Conservation (phyloP, 116 monocot species). For the Trichopus zeylanicus region DNA sequence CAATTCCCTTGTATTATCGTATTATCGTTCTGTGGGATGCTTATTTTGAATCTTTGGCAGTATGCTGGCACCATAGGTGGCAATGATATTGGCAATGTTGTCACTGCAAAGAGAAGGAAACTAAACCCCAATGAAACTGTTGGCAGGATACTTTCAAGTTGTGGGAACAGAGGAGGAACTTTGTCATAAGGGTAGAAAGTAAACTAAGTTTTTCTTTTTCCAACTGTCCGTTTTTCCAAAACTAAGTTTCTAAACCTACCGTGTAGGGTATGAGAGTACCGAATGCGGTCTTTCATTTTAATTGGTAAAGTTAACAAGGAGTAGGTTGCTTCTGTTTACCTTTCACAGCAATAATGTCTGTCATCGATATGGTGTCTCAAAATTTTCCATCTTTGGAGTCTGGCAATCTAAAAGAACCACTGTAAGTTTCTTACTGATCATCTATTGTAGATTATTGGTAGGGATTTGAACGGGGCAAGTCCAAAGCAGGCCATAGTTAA, state of each 20-base stretch:
- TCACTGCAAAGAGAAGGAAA: slow-evolving; percentile 64
- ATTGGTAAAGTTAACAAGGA: slow-evolving; percentile 70
- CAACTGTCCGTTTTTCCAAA: no score
- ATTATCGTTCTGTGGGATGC: no score
- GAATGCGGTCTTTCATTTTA: slow-evolving; percentile 28
- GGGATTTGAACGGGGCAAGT: no score
- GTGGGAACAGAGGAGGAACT: slow-evolving; percentile 10
- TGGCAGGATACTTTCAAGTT: slow-evolving; percentile 11
- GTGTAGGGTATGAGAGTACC: slow-evolving; percentile 18
- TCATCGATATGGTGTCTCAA: slow-evolving; percentile 32
- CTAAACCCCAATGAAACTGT: slow-evolving; percentile 19
- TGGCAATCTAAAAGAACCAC: slow-evolving; percentile 51
- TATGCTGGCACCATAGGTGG: slow-evolving; percentile 18
- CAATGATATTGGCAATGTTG: slow-evolving; percentile 7
- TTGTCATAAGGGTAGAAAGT: slow-evolving; percentile 26
- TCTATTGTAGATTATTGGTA: not conserved
- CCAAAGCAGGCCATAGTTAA: no score
- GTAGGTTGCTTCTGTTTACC: slow-evolving; percentile 77
- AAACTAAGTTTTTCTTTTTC: not conserved
- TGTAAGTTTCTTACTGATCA: slow-evolving; percentile 38
- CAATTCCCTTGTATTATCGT: no score
- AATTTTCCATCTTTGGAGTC: slow-evolving; percentile 47
- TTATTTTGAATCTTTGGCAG: no score
- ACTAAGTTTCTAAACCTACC: no score
- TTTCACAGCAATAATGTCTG: slow-evolving; percentile 26